Evolutionary conservation across 768 basidiomycete genomes (phyloP), one percentile per base, ranked within the genome.

Genomic region (Amanita rubescens): DNA sequence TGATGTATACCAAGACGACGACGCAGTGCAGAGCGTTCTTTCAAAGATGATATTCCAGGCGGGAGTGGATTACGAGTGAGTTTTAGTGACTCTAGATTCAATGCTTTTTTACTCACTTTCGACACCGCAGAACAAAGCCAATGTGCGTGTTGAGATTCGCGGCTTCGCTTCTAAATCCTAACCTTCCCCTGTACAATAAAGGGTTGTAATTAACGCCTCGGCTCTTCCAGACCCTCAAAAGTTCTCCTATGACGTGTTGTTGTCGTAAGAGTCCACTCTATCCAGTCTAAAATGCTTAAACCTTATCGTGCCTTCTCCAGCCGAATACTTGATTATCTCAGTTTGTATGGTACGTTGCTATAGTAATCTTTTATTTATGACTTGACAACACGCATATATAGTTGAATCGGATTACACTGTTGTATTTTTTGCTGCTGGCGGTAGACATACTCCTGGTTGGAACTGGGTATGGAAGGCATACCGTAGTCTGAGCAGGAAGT

Each of bases 401-500:
- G 91, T 92, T 56, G 90, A 93, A 65, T 84, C 87, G 25, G 91
- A 94, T 69, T 94, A 94, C 60, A 86, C 87, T 2, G 83, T 93
- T 19, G 80, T 92, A 3, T 91, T 92, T 68, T 87, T 94, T 58
- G 88, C 90, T 24, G 86, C 90, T 1, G 91, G 89, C 22, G 80
- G 80, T 6, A 74, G 72, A 56, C 74, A 91, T 68, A 78, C 81
- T 2, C 91, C 91, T 5, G 77, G 79, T 22, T 92, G 89, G 89
- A 88, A 84, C 58, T 94, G 91, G 91, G 78, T 94, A 9, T 93
- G 90, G 90, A 91, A 88, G 62, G 87, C 89, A 0, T 92, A 92
- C 65, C 77, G 89, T 20, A 85, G 85, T 61, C 71, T 87, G 42
- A 89, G 77, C 63, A 75, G 87, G 50, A 91, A 90, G 66, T 94